phyloP scores from a whole-genome alignment of 352 stramenopile species.

The Phytopythium litorale region DNA sequence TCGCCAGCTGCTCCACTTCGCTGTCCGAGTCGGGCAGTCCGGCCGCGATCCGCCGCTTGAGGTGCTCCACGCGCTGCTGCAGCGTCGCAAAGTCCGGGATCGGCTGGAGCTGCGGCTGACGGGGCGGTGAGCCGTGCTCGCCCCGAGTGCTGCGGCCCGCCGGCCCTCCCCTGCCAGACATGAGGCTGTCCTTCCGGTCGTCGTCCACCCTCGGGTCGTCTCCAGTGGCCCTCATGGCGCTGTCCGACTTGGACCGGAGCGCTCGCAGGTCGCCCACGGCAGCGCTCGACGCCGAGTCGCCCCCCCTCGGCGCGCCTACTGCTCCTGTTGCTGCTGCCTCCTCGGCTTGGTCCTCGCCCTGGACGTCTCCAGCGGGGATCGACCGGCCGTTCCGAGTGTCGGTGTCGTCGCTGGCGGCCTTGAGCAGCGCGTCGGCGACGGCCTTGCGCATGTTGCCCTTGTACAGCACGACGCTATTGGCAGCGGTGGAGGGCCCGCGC shows the following conservation, averaged over 20 bases:
- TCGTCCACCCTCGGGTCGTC: not conserved
- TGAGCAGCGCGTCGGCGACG: constrained; percentile 33
- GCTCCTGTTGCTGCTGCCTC: not conserved
- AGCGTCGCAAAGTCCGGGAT: constrained; percentile 42
- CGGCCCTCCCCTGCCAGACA: not conserved
- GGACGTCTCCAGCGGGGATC: no score
- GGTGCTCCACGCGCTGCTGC: constrained; percentile 45
- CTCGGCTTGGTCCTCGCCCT: not conserved
- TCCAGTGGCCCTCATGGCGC: constrained; percentile 16
- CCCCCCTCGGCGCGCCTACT: not conserved
- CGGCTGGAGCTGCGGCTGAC: not conserved
- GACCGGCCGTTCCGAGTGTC: not conserved
- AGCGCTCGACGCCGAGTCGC: not conserved
- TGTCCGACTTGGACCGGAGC: constrained; percentile 47
- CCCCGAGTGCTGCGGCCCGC: not conserved
- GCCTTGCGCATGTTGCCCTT: constrained; percentile 64
- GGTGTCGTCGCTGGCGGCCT: constrained; percentile 1
- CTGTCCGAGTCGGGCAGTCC: constrained; percentile 32
- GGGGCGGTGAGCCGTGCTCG: not conserved
- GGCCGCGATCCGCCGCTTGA: constrained; percentile 44
- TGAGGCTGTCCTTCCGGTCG: constrained; percentile 1
- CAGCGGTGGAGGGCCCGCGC: constrained; percentile 49
- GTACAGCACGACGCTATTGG: constrained; percentile 56
- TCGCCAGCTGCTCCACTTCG: constrained; percentile 32
- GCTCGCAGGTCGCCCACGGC: constrained; percentile 6